A percentile compares a stretch with the other conserved stretches of the same genome.
phyloP scores from a whole-genome alignment of 345 rosid genomes.

The Hevea brasiliensis region DNA sequence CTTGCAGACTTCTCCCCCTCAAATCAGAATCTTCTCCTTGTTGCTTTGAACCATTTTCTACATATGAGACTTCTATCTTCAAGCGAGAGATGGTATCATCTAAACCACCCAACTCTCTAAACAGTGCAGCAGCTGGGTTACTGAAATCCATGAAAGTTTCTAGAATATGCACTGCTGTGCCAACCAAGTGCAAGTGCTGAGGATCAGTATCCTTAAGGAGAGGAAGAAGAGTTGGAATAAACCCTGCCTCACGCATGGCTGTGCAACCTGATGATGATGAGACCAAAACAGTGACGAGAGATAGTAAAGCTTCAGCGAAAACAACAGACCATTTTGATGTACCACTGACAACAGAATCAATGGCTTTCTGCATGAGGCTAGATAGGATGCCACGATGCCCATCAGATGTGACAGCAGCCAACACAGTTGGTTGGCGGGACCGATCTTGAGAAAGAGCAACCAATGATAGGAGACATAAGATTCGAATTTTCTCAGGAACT shows the following conservation, averaged over 20 bases:
- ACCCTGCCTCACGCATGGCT: conserved; percentile 94
- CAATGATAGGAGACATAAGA: conserved; percentile 71
- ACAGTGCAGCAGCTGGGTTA: conserved; percentile 87
- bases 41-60: conserved; percentile 56
- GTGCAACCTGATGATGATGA: conserved; percentile 91
- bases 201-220: conserved; percentile 91
- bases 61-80: conserved; percentile 70
- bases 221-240: conserved; percentile 87
- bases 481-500: conserved; percentile 83
- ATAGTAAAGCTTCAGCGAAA: conserved; percentile 84
- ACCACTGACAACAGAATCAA: conserved; percentile 69
- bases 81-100: conserved; percentile 87
- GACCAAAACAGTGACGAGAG: conserved; percentile 87
- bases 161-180: conserved; percentile 80
- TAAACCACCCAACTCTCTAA: conserved; percentile 94
- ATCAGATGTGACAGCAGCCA: conserved; percentile 88
- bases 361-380: conserved; percentile 87
- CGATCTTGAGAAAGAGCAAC: conserved; percentile 95
- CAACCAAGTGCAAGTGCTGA: conserved; percentile 88
- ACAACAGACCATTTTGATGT: conserved; percentile 75
- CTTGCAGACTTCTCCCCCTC: conserved; percentile 40
- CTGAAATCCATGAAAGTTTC: conserved; percentile 96
- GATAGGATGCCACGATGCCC: conserved; percentile 89
- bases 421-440: conserved; percentile 72
- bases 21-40: conserved; percentile 52